These are phyloP conservation scores for Fusarium veterinarium DNA, from an alignment of 2,329 filamentous ascomycete species.

Conservation along the genomic window DNA sequence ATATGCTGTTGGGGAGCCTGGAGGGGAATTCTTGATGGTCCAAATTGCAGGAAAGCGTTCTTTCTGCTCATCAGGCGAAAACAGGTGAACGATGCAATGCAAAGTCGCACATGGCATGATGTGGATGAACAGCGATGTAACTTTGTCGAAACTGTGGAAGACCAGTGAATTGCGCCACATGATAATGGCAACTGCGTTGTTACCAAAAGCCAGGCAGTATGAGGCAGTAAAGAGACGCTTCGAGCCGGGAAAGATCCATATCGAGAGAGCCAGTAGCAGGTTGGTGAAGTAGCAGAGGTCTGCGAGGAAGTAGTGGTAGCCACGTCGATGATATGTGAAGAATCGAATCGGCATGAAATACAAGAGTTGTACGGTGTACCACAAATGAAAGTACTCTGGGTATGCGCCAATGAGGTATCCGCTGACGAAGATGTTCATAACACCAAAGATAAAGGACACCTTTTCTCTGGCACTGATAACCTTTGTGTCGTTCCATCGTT, in stretches of 20 bases:
- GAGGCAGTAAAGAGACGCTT: constrained; percentile 92
- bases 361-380: constrained; percentile 87
- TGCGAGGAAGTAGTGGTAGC: constrained; percentile 96
- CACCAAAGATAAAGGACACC: constrained; percentile 93
- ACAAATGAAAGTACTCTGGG: constrained; percentile 88
- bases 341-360: constrained; percentile 98
- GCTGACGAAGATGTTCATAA: constrained; percentile 97
- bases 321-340: constrained; percentile 89
- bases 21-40: constrained; percentile 75
- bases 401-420: constrained; percentile 91
- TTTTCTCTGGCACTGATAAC: constrained; percentile 92
- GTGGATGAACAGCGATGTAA: constrained; percentile 98
- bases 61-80: constrained; percentile 72
- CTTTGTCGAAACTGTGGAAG: constrained; percentile 98
- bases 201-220: constrained; percentile 93
- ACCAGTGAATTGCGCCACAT: constrained; percentile 99
- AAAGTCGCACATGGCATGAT: constrained; percentile 97
- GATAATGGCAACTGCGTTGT: constrained; percentile 96
- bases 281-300: constrained; percentile 99
- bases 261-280: constrained; percentile 79
- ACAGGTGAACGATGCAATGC: constrained; percentile 90
- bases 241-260: constrained; percentile 92
- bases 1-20: constrained; percentile 83
- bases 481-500: constrained; percentile 89
- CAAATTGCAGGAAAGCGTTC: constrained; percentile 86